Percentiles rank a stretch among this genome's conserved stretches.
phyloP scores from a whole-genome alignment of 805 yeast species.

The Candida coleopterorum region DNA sequence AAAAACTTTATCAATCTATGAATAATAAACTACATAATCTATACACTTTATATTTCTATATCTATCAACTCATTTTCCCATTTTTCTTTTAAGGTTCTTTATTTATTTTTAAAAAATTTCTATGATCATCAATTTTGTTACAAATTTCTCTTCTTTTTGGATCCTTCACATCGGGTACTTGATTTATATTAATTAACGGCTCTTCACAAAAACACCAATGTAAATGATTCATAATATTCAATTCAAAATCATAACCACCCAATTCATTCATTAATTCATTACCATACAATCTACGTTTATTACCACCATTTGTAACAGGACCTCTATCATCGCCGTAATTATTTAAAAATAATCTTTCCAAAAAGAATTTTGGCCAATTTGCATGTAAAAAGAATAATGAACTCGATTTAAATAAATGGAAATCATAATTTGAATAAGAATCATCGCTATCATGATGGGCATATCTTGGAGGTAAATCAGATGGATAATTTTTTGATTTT shows the following conservation, averaged over 20 bases:
- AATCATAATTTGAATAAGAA: constrained; percentile 21
- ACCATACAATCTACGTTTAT: constrained; percentile 25
- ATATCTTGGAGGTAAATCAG: constrained; percentile 14
- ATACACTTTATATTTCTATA: too few relatives aligned
- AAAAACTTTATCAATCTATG: too few relatives aligned
- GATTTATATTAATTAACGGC: constrained; percentile 14
- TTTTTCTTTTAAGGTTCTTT: too few relatives aligned
- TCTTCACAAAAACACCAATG: constrained; percentile 28
- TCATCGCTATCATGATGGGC: constrained; percentile 19
- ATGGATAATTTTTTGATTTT: constrained; percentile 9
- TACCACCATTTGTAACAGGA: constrained; percentile 15
- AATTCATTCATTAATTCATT: constrained; percentile 20
- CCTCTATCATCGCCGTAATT: constrained; percentile 25
- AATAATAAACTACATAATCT: too few relatives aligned
- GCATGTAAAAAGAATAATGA: constrained; percentile 31
- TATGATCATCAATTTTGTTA: constrained; percentile 19
- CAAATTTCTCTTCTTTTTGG: constrained; percentile 22
- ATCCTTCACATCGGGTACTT: constrained; percentile 18
- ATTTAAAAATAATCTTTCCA: constrained; percentile 21
- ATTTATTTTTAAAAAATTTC: constrained; percentile 15
- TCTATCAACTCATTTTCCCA: too few relatives aligned
- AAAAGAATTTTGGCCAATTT: constrained; percentile 32
- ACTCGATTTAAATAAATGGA: constrained; percentile 24
- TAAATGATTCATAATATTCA: constrained; percentile 21
- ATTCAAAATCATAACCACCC: constrained; percentile 25